A percentile compares a stretch with the other conserved stretches of the same genome.
phyloP scores from a whole-genome alignment of 225 moss, liverwort and hornwort genomes.

The Straminergon stramineum region DNA sequence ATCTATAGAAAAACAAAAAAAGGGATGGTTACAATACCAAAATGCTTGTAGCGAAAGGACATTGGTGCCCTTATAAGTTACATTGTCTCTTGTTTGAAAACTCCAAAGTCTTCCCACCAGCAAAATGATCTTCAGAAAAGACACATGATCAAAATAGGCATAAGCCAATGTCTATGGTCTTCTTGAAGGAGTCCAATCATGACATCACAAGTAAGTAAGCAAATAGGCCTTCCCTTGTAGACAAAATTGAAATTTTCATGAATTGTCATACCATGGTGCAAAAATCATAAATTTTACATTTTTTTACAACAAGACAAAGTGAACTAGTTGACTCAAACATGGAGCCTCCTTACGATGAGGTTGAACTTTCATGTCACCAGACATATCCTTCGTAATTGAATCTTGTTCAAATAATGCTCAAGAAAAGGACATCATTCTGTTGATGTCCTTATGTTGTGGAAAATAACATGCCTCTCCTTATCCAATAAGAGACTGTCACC shows the following conservation, averaged over 20 bases:
- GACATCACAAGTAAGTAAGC: not conserved
- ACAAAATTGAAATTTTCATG: not conserved
- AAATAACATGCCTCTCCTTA: not conserved
- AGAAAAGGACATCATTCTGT: not conserved
- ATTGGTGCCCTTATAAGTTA: not conserved
- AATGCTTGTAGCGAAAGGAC: not conserved
- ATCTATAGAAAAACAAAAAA: not conserved
- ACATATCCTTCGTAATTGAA: not conserved
- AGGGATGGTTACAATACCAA: not conserved
- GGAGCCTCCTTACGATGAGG: not conserved
- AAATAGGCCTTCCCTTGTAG: not conserved
- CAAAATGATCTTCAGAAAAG: not conserved
- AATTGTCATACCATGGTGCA: not conserved
- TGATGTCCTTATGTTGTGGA: not conserved
- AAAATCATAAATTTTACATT: not conserved
- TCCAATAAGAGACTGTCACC: not conserved
- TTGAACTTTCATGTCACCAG: not conserved
- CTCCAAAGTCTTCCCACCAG: rapidly evolving
- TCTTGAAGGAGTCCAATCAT: rapidly evolving
- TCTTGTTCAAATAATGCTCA: not conserved
- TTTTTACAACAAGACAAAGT: not conserved
- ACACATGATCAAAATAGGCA: not conserved
- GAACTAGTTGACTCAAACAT: not conserved
- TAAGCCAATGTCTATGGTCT: not conserved
- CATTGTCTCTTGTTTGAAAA: not conserved